phyloP scores from a whole-genome alignment of 768 basidiomycete species.

The Podaxis sp. region DNA sequence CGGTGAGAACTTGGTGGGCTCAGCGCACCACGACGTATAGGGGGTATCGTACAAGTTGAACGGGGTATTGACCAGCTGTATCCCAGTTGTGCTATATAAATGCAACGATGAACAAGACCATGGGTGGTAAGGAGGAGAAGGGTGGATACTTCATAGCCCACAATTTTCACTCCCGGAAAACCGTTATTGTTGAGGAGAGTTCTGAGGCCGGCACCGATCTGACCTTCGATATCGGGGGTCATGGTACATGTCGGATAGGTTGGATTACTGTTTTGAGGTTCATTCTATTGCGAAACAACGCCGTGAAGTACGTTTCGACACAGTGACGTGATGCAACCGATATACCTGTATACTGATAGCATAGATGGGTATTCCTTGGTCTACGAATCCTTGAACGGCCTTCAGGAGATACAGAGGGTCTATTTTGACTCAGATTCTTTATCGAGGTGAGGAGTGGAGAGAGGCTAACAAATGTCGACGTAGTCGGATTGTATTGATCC shows the following conservation, averaged over 20 bases:
- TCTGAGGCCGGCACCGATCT: conserved; percentile 53
- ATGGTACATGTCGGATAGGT: conserved; percentile 67
- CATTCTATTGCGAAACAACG: conserved; percentile 28
- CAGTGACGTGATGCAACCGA: background rate
- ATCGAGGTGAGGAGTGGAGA: background rate
- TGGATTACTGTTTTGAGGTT: conserved; percentile 52
- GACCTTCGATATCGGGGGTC: conserved; percentile 49
- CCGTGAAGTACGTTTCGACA: background rate
- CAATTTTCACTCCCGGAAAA: conserved; percentile 52
- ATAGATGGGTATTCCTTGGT: conserved; percentile 55
- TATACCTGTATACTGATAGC: conserved; percentile 55
- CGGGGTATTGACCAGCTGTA: conserved; percentile 58
- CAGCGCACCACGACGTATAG: background rate
- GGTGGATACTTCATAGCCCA: conserved; percentile 41
- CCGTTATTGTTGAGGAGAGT: conserved; percentile 60
- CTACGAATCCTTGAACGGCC: conserved; percentile 63
- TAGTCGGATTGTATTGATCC: conserved; percentile 52
- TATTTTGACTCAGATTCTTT: conserved; percentile 19
- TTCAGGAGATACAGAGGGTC: conserved; percentile 74
- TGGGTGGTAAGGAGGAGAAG: background rate
- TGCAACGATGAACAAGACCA: background rate
- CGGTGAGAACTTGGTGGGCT: background rate
- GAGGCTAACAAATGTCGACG: conserved; percentile 40
- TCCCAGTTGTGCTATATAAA: conserved; percentile 64
- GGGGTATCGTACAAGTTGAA: conserved; percentile 31